phyloP scores from a whole-genome alignment of 2,329 filamentous ascomycete species.

The Epichloe coenophiala region DNA sequence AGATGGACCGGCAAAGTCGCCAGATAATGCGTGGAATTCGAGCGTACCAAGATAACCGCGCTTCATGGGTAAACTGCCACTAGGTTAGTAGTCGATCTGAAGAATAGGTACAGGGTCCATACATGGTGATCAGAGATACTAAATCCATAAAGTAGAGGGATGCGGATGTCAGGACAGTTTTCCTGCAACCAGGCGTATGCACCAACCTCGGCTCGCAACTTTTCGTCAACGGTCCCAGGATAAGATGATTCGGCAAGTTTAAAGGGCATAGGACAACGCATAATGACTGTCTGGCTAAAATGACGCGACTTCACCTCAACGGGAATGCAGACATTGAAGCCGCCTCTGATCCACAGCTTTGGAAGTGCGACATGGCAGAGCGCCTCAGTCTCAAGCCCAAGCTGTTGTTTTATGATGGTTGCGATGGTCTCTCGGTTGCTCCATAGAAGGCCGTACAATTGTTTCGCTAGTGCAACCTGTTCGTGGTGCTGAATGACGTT shows the following conservation, averaged over 20 bases:
- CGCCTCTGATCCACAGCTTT: constrained; percentile 18
- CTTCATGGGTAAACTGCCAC: constrained; percentile 7
- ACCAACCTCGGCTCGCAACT: constrained; percentile 19
- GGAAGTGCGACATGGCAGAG: constrained; percentile 12
- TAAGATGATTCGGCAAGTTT: constrained; percentile 23
- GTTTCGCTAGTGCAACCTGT: neutral
- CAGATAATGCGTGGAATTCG: constrained; percentile 2
- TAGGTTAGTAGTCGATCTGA: constrained; percentile 1
- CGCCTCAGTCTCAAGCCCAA: constrained; percentile 11
- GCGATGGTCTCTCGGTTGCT: constrained; percentile 8
- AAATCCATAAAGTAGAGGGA: constrained; percentile 14
- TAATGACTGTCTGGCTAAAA: constrained; percentile 13
- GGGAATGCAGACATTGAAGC: constrained; percentile 22
- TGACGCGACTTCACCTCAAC: constrained; percentile 14
- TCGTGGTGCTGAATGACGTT: constrained; percentile 1
- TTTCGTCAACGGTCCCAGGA: constrained; percentile 29
- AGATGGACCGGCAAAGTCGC: neutral
- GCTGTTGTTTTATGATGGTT: constrained; percentile 12
- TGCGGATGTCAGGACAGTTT: constrained; percentile 13
- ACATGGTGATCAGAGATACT: constrained; percentile 8
- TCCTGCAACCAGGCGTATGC: constrained; percentile 15
- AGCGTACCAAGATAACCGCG: constrained; percentile 4
- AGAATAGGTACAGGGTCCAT: neutral
- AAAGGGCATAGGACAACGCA: constrained; percentile 19
- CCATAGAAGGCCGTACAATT: constrained; percentile 1